These are phyloP conservation scores for Apiospora phragmitis DNA, from an alignment of 2,329 filamentous ascomycete species.

Conservation along the genomic window DNA sequence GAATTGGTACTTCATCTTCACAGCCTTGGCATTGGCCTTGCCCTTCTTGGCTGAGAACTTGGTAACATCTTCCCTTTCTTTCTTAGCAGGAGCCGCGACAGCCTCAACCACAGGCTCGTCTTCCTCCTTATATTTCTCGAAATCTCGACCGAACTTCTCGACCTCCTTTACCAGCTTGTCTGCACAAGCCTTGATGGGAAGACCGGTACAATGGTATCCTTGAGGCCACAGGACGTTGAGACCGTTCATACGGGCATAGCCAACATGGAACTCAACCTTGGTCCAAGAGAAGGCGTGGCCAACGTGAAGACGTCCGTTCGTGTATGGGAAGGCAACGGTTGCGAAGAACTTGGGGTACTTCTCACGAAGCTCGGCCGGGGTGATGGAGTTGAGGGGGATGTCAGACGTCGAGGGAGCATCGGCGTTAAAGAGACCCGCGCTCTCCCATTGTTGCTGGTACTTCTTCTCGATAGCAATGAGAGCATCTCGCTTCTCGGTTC, in stretches of 20 bases:
- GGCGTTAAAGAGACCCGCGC: slow-evolving; percentile 77
- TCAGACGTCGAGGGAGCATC: slow-evolving; percentile 81
- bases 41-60: slow-evolving; percentile 94
- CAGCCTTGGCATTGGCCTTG: slow-evolving; percentile 86
- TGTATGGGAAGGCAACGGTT: slow-evolving; percentile 48
- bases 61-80: slow-evolving; percentile 77
- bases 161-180: slow-evolving; percentile 94
- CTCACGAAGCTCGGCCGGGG: slow-evolving; percentile 72
- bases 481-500: slow-evolving; percentile 83
- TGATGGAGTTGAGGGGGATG: slow-evolving; percentile 72
- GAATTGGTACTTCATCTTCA: slow-evolving; percentile 94
- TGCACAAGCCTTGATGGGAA: slow-evolving; percentile 96
- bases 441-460: slow-evolving; percentile 84
- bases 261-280: slow-evolving; percentile 90
- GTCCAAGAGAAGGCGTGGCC: slow-evolving; percentile 90
- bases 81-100: slow-evolving; percentile 58
- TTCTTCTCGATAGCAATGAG: slow-evolving; percentile 85
- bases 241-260: slow-evolving; percentile 87
- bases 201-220: slow-evolving; percentile 94
- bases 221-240: slow-evolving; percentile 85
- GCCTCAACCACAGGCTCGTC: slow-evolving; percentile 46
- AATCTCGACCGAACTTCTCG: slow-evolving; percentile 82
- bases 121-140: slow-evolving; percentile 73
- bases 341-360: slow-evolving; percentile 91
- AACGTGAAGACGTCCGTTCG: slow-evolving; percentile 83